Base-by-base conservation (phyloP, 176 grass and related monocot genomes). In the Paspalum notatum region DNA sequence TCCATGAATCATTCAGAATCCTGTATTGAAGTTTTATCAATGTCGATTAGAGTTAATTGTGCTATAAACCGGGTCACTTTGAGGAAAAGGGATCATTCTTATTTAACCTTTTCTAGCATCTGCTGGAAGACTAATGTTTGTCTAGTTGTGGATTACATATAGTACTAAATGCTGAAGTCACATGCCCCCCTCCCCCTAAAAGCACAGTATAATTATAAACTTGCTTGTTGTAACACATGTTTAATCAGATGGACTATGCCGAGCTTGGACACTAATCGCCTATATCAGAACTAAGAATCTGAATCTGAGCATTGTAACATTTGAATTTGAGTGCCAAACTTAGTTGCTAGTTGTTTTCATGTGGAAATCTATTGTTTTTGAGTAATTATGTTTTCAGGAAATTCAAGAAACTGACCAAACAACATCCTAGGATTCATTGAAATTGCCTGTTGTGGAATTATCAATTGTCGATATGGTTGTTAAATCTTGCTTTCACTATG, bases 11-110 rank as follows among this genome's bases (percentile, higher is more conserved):
- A 17, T 75, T 53, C 16, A 74, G 8, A 54, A 66, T 45, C 2
- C 42, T 55, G 18, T 75, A 17, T 45, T 20, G 16, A 37, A 37
- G 21, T 66, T 66, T 16, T 45, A 24, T 39, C 8, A 37, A 8
- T 24, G 37, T 48, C 13, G 44, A 9, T 75, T 16, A n/a, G 42
- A 78, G 46, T 68, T 77, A 68, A 47, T 38, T 55, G 21, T 27
- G 45, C 3, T 32, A 69, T 45, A 11, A 76, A 62, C 20, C 26
- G 76, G 39, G 57, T 71, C 49, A 64, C 22, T 75, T 53, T 47
- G 25, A 65, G 47, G 37, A 66, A 46, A 24, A 70, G 38, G 61
- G 22, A 16, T 75, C 39, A 54, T 82, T 77, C 44, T 70, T 73
- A 37, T 75, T 50, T 41, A 17, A 62, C 49, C 64, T 71, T 38